Evolutionary conservation across 768 basidiomycete species (phyloP).

Genomic region (Mrakia frigida): DNA sequence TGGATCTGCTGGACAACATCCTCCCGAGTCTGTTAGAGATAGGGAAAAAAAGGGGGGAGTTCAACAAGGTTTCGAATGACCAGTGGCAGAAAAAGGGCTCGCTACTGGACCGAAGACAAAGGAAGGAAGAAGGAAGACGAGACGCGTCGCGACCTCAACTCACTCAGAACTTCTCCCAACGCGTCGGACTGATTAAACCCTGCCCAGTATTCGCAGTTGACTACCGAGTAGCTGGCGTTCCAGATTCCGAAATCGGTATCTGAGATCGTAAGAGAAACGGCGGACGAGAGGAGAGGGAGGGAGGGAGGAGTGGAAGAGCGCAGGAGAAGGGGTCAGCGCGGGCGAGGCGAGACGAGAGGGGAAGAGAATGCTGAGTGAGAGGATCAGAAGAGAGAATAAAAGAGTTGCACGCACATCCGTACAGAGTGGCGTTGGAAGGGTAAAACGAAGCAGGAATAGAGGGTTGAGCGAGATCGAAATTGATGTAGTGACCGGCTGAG

Average conservation of each 20-base stretch:
- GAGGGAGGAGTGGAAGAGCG: background rate
- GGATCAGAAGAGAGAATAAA: too few relatives aligned
- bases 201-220: background rate
- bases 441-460: constrained; percentile 71
- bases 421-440: constrained; percentile 61
- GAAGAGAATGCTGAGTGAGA: background rate
- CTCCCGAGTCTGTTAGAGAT: background rate
- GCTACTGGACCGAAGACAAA: too few relatives aligned
- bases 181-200: background rate
- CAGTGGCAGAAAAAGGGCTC: too few relatives aligned
- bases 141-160: background rate
- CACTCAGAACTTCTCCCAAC: background rate
- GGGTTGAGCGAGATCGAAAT: constrained; percentile 78
- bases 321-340: background rate
- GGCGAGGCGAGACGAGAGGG: background rate
- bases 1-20: background rate
- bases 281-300: too few relatives aligned
- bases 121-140: background rate
- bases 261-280: background rate
- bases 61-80: too few relatives aligned
- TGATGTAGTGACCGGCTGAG: constrained; percentile 63
- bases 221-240: background rate
- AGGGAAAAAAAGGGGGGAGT: background rate
- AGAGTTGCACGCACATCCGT: constrained; percentile 51
- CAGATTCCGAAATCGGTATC: background rate